Evolutionary conservation across 129 eudicot genomes (phyloP).

Genomic region (Scalesia atractyloides): DNA sequence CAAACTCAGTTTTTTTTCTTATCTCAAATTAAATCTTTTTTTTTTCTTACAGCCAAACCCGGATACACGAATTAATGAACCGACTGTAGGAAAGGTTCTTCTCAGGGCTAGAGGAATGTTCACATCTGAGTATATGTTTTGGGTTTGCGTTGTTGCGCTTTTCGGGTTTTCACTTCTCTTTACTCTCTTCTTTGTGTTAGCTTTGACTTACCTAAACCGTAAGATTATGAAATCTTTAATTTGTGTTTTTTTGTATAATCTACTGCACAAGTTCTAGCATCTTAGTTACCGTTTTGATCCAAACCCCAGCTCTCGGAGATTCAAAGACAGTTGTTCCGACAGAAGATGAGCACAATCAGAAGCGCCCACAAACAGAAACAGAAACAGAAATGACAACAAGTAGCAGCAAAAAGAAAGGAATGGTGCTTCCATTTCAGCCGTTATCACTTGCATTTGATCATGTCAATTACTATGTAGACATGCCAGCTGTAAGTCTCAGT

Average conservation of each 20-base stretch:
- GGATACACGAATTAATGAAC: slow-evolving; percentile 49
- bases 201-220: slow-evolving; percentile 75
- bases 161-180: slow-evolving; percentile 64
- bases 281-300: slow-evolving; percentile 14
- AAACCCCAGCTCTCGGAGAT: slow-evolving; percentile 53
- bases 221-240: slow-evolving; percentile 33
- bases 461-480: slow-evolving; percentile 76
- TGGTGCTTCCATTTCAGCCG: slow-evolving; percentile 84
- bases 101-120: slow-evolving; percentile 57
- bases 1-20: too few relatives aligned
- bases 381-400: slow-evolving; percentile 37
- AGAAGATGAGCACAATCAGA: slow-evolving; percentile 37
- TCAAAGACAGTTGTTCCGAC: slow-evolving; percentile 44
- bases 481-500: slow-evolving; percentile 72
- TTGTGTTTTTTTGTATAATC: not conserved
- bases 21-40: not conserved
- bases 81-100: slow-evolving; percentile 65
- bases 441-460: slow-evolving; percentile 75
- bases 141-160: slow-evolving; percentile 70
- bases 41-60: slow-evolving; percentile 45
- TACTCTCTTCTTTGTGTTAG: slow-evolving; percentile 61
- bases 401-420: slow-evolving; percentile 46
- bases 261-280: not conserved
- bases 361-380: slow-evolving; percentile 11
- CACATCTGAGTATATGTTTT: slow-evolving; percentile 54